Percentiles rank a stretch among this genome's conserved stretches.
These are phyloP conservation scores for Nicotiana attenuata DNA, from an alignment of 257 asterid species.

Conservation along the genomic window DNA sequence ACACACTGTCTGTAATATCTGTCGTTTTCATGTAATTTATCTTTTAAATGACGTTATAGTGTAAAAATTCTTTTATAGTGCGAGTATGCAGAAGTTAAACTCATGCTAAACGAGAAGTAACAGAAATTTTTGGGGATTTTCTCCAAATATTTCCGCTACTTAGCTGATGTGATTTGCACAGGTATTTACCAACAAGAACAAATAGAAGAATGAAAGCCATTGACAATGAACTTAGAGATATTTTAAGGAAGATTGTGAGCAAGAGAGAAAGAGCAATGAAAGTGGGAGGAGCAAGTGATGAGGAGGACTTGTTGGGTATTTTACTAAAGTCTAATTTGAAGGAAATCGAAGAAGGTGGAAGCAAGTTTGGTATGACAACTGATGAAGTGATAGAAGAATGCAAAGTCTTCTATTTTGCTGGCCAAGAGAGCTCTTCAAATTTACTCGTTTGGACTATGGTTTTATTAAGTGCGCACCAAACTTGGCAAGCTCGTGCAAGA, in stretches of 20 bases:
- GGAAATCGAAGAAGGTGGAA: slow-evolving; percentile 35
- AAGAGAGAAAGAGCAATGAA: slow-evolving; percentile 24
- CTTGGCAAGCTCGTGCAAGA: slow-evolving; percentile 53
- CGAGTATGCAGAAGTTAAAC: no score
- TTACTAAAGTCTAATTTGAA: slow-evolving; percentile 31
- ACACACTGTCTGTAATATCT: no score
- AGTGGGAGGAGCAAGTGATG: slow-evolving; percentile 12
- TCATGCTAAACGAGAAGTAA: no score
- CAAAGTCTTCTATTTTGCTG: slow-evolving; percentile 45
- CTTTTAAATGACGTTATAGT: no score
- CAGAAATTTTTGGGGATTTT: no score
- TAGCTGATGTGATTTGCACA: background rate
- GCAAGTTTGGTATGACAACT: slow-evolving; percentile 34
- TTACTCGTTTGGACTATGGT: slow-evolving; percentile 46
- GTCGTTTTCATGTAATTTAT: no score
- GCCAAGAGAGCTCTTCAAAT: slow-evolving; percentile 47
- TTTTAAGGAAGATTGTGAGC: slow-evolving; percentile 21
- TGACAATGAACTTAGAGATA: slow-evolving; percentile 24
- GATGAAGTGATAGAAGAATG: slow-evolving; percentile 58
- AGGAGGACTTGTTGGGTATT: slow-evolving; percentile 27
- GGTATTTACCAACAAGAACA: slow-evolving; percentile 39
- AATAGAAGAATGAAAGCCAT: slow-evolving; percentile 38
- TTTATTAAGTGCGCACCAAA: slow-evolving; percentile 34
- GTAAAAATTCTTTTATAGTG: no score
- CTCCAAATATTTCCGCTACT: no score